Conservation (phyloP, 345 rosid species). For the rapeseed (Brassica napus) region DNA sequence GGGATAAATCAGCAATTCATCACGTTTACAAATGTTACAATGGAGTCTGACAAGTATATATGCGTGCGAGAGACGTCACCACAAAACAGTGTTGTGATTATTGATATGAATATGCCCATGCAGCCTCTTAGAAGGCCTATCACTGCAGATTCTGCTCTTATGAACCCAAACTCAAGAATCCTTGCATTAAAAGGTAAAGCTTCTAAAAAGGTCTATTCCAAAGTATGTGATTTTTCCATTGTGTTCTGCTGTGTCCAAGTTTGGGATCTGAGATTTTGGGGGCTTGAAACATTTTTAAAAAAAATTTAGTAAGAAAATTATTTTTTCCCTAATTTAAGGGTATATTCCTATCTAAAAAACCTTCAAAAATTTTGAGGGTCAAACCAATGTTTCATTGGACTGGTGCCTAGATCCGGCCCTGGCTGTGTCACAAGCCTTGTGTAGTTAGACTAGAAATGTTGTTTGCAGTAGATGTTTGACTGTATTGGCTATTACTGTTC, state of each 20-base stretch:
- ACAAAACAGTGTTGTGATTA: slow-evolving; percentile 75
- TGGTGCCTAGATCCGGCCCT: no score
- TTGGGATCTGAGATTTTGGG: no score
- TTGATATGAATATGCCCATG: slow-evolving; percentile 83
- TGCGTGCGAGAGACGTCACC: slow-evolving; percentile 90
- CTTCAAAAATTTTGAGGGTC: no score
- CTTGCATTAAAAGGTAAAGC: slow-evolving; percentile 75
- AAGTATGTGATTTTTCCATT: not conserved
- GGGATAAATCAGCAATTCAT: slow-evolving; percentile 82
- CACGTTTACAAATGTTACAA: slow-evolving; percentile 75
- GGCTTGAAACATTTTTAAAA: no score
- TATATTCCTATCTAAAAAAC: no score
- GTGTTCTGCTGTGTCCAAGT: no score
- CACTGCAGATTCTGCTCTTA: slow-evolving; percentile 79
- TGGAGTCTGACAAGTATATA: slow-evolving; percentile 87
- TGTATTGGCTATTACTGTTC: not conserved
- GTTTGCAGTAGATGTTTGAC: not conserved
- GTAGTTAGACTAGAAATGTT: slow-evolving; percentile 2
- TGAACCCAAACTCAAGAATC: slow-evolving; percentile 85
- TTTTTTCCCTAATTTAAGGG: no score
- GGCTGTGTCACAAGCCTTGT: no score
- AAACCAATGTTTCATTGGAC: no score
- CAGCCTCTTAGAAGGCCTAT: slow-evolving; percentile 85
- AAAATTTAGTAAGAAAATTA: no score
- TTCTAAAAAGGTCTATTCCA: not conserved